A percentile compares a stretch with the other conserved stretches of the same genome.
Conservation (phyloP, 768 basidiomycete genomes). For the Lyophyllum shimeji region DNA sequence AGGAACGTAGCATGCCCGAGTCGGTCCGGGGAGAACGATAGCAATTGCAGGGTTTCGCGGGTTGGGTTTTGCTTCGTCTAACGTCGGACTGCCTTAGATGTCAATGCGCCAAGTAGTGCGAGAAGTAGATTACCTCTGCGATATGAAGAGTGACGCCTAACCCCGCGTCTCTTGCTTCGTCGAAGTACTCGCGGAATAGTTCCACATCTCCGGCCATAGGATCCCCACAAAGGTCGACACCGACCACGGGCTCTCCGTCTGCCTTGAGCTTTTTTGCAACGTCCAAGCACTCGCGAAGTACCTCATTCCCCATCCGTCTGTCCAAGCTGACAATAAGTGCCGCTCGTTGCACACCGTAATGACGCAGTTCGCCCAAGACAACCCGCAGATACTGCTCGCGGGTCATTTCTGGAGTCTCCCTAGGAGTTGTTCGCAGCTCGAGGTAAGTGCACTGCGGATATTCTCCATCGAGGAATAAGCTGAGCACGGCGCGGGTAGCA, state of each 20-base stretch:
- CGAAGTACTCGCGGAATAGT: slow-evolving; percentile 50
- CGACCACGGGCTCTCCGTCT: slow-evolving; percentile 66
- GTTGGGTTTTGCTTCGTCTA: slow-evolving; percentile 49
- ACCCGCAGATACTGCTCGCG: slow-evolving; percentile 59
- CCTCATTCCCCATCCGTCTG: slow-evolving; percentile 55
- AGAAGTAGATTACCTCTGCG: slow-evolving; percentile 59
- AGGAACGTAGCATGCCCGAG: slow-evolving; percentile 85
- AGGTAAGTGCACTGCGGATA: slow-evolving; percentile 65
- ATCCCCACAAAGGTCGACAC: slow-evolving; percentile 81
- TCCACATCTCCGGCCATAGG: slow-evolving; percentile 61
- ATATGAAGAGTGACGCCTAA: slow-evolving; percentile 80
- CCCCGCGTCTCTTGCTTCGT: slow-evolving; percentile 54
- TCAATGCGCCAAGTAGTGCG: not conserved
- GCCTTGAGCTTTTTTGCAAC: slow-evolving; percentile 54
- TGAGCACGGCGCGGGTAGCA: slow-evolving; percentile 66
- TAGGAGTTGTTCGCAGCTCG: slow-evolving; percentile 83
- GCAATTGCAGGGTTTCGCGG: slow-evolving; percentile 58
- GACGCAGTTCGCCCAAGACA: slow-evolving; percentile 65
- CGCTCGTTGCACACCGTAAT: slow-evolving; percentile 48
- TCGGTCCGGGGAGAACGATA: slow-evolving; percentile 63
- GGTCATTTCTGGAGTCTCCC: slow-evolving; percentile 56
- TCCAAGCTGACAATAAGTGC: slow-evolving; percentile 78
- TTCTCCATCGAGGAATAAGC: slow-evolving; percentile 53
- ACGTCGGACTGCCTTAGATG: not conserved
- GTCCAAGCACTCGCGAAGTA: slow-evolving; percentile 54